Percentiles rank a stretch among this genome's conserved stretches.
These are phyloP conservation scores for Cronartium quercuum DNA, from an alignment of 1,284 basidiomycete species.

Conservation along the genomic window DNA sequence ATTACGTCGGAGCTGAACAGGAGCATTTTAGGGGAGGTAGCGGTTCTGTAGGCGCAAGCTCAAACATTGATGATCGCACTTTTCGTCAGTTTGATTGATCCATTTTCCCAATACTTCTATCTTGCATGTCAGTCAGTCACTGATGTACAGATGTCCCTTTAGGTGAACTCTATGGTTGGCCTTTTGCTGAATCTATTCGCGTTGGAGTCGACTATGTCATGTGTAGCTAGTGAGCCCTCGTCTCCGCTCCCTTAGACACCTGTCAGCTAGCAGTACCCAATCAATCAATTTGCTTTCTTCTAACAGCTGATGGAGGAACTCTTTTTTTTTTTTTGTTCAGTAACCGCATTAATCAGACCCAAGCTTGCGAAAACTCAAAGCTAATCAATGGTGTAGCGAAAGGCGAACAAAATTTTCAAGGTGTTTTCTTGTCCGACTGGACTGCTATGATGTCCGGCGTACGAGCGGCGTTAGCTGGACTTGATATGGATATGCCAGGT, in stretches of 20 bases:
- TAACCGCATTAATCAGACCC: constrained; percentile 46
- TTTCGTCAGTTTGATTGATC: constrained; percentile 40
- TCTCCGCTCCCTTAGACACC: too few species aligned
- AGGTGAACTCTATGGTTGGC: constrained; percentile 45
- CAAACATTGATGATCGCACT: constrained; percentile 46
- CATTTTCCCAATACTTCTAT: not conserved
- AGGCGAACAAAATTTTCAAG: constrained; percentile 47
- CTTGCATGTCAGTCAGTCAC: not conserved
- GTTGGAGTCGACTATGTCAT: constrained; percentile 42
- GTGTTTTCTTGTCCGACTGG: constrained; percentile 47
- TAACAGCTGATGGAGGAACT: too few species aligned
- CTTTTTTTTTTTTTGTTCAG: too few species aligned
- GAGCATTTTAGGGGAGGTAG: constrained; percentile 45
- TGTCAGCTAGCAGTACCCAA: too few species aligned
- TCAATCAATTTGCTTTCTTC: too few species aligned
- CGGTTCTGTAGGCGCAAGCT: constrained; percentile 33
- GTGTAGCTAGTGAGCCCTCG: too few species aligned
- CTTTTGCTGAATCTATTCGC: constrained; percentile 39
- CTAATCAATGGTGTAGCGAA: constrained; percentile 47
- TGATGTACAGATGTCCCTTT: not conserved
- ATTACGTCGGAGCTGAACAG: constrained; percentile 48
- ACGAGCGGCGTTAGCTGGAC: constrained; percentile 18
- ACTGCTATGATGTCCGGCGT: constrained; percentile 31
- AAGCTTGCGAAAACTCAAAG: constrained; percentile 47
- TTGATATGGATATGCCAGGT: constrained; percentile 36